phyloP scores from a whole-genome alignment of 2,329 filamentous ascomycete species.

The Fusarium metavorans region DNA sequence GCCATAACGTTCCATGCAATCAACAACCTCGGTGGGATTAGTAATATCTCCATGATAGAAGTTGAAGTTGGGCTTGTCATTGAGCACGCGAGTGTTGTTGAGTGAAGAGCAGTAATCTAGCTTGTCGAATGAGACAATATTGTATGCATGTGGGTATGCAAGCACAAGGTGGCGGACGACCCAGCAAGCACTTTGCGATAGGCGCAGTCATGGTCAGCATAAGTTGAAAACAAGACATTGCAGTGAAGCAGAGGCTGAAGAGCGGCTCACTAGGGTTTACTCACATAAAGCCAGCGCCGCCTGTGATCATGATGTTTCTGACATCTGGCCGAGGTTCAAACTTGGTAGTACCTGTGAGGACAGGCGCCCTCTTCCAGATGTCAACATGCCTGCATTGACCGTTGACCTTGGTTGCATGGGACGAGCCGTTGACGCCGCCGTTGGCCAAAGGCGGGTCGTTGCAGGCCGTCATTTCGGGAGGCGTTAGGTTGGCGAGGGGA shows the following conservation, averaged over 20 bases:
- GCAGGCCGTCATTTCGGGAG: slow-evolving; percentile 29
- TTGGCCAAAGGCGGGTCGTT: slow-evolving; percentile 25
- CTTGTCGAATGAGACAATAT: slow-evolving; percentile 86
- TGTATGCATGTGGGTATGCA: slow-evolving; percentile 80
- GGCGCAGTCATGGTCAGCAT: slow-evolving; percentile 30
- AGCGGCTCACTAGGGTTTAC: slow-evolving; percentile 47
- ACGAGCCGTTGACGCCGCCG: slow-evolving; percentile 18
- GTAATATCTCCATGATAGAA: slow-evolving; percentile 87
- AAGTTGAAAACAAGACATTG: background rate
- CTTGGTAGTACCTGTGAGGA: slow-evolving; percentile 76
- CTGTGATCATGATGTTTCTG: slow-evolving; percentile 86
- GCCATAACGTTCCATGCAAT: slow-evolving; percentile 76
- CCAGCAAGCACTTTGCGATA: slow-evolving; percentile 77
- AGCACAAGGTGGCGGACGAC: slow-evolving; percentile 81
- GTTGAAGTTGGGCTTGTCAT: slow-evolving; percentile 77
- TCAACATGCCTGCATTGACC: slow-evolving; percentile 61
- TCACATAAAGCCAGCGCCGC: slow-evolving; percentile 88
- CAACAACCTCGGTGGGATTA: slow-evolving; percentile 75
- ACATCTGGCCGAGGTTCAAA: slow-evolving; percentile 77
- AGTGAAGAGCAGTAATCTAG: slow-evolving; percentile 85
- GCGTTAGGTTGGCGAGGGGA: background rate
- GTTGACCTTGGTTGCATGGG: slow-evolving; percentile 24
- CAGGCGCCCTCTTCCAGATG: slow-evolving; percentile 78
- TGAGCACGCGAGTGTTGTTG: slow-evolving; percentile 80
- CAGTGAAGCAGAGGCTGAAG: slow-evolving; percentile 13